These are phyloP conservation scores for Fibroporia radiculosa DNA, from an alignment of 768 basidiomycete genomes.

Conservation along the genomic window DNA sequence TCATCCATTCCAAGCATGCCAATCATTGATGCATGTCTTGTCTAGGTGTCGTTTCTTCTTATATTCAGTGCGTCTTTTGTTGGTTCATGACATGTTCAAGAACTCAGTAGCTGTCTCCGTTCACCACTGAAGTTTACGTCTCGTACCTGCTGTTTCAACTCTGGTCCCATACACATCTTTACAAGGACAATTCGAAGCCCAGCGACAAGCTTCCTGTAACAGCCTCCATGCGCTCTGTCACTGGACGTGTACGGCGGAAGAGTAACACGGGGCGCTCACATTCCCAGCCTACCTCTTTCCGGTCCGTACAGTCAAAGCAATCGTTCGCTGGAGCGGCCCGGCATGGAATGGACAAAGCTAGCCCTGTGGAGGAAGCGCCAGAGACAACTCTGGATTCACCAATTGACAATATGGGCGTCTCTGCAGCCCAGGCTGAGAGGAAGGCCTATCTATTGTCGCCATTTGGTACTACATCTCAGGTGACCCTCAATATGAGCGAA, in stretches of 20 bases:
- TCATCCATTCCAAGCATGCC: not conserved
- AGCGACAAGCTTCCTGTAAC: constrained; percentile 13
- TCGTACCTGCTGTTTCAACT: constrained; percentile 77
- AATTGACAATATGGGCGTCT: not conserved
- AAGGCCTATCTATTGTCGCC: constrained; percentile 10
- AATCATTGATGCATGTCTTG: not conserved
- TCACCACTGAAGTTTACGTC: constrained; percentile 45
- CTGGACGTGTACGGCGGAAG: constrained; percentile 11
- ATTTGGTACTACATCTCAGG: constrained; percentile 8
- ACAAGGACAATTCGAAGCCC: constrained; percentile 30
- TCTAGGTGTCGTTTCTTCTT: constrained; percentile 66
- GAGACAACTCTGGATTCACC: constrained; percentile 10
- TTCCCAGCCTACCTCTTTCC: constrained; percentile 2
- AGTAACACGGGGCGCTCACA: constrained; percentile 6
- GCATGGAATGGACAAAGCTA: constrained; percentile 2
- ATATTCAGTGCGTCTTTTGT: constrained; percentile 50
- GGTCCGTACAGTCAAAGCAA: constrained; percentile 6
- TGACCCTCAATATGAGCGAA: constrained; percentile 7
- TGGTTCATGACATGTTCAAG: not conserved
- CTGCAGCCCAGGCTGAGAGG: not conserved
- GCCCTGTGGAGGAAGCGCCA: constrained; percentile 10
- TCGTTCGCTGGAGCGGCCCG: not conserved
- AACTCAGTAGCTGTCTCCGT: too few relatives aligned
- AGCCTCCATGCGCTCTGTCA: constrained; percentile 12
- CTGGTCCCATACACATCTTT: constrained; percentile 70